These are phyloP conservation scores for Cercospora sp. DNA, from an alignment of 2,329 filamentous ascomycete species.

Conservation along the genomic window DNA sequence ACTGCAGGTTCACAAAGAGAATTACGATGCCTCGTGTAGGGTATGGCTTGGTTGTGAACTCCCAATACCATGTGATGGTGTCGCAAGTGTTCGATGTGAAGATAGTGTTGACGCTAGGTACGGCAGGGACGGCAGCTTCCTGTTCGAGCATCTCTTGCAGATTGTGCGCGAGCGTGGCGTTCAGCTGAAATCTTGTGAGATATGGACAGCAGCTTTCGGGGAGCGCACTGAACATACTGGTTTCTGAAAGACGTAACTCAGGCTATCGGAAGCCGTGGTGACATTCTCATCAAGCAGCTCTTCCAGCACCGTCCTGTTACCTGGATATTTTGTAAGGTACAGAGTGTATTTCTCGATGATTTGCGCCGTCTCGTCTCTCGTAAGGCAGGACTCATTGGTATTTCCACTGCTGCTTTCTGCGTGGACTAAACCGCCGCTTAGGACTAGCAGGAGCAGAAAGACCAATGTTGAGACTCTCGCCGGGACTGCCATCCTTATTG, in stretches of 20 bases:
- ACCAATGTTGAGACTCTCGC: constrained; percentile 6
- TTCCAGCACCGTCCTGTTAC: constrained; percentile 2
- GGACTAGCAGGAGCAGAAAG: constrained; percentile 12
- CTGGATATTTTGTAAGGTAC: constrained; percentile 14
- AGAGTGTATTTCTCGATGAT: constrained; percentile 11
- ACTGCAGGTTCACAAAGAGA: constrained; percentile 22
- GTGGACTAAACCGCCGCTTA: constrained; percentile 11
- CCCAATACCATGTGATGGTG: constrained; percentile 30
- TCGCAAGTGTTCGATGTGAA: constrained; percentile 26
- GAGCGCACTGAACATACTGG: constrained; percentile 8
- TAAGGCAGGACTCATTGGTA: constrained; percentile 9
- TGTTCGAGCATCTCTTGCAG: constrained; percentile 24
- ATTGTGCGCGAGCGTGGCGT: constrained; percentile 19
- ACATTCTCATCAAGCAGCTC: constrained; percentile 17
- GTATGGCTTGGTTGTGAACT: constrained; percentile 23
- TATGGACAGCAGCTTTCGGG: not conserved
- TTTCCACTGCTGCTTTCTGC: constrained; percentile 13
- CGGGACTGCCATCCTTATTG: not conserved
- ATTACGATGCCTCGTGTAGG: constrained; percentile 27
- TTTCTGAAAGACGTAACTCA: constrained; percentile 18
- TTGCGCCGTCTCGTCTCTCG: constrained; percentile 10
- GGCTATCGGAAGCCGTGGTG: constrained; percentile 16
- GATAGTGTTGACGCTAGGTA: constrained; percentile 20
- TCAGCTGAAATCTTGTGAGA: constrained; percentile 11
- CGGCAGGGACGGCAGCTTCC: constrained; percentile 20